Evolutionary conservation across 1,284 basidiomycete species (phyloP), one percentile per base, ranked within the genome.

Genomic region (Ceratobasidium sp.): DNA sequence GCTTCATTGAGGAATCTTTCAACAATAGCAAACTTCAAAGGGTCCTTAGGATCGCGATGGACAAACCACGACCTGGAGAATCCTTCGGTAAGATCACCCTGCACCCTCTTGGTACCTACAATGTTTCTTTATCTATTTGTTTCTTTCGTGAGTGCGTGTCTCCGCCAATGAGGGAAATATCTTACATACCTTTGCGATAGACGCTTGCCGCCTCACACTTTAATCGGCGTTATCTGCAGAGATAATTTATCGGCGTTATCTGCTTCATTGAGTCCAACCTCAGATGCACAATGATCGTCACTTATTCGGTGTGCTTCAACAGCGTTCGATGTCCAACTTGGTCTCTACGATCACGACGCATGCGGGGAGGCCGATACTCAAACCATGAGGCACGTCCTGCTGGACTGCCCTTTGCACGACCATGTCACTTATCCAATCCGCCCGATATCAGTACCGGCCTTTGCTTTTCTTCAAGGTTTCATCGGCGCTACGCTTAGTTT

Each of bases 1-100:
- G 12, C 54, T 22, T 56, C 54, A 25, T 56, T 56, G 22, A 56
- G 22, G 34, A 56, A 40, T 40, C 54, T 32, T 15, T 56, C 54
- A 15, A 56, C 54, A 34, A 56, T 40, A 17, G 54, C 54, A 25
- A 56, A 56, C 34, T 56, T 56, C 13, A 56, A 25, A 7, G 54
- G 32, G 27, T 56, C 54, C 42, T 56, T 38, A n/a, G 54, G 54
- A 38, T 56, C 54, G 1, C 54, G 54, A 56, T 56, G 54, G 27
- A 56, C 54, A n/a, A 56, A 22, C 54, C 54, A 56, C 2, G 54
- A 56, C 22, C 54, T 56, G 17, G 22, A 8, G 34, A 32, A 17
- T 40, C 10, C 20, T n/a, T 7, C 5, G 32, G n/a, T 25, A 6
- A 10, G n/a, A 29, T 52, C 17, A 2, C 5, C 3, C 12, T 3